Percentiles rank a stretch among this genome's conserved stretches.
Conservation (phyloP, 2,329 filamentous ascomycete species). For the Rutstroemia sydowiana region DNA sequence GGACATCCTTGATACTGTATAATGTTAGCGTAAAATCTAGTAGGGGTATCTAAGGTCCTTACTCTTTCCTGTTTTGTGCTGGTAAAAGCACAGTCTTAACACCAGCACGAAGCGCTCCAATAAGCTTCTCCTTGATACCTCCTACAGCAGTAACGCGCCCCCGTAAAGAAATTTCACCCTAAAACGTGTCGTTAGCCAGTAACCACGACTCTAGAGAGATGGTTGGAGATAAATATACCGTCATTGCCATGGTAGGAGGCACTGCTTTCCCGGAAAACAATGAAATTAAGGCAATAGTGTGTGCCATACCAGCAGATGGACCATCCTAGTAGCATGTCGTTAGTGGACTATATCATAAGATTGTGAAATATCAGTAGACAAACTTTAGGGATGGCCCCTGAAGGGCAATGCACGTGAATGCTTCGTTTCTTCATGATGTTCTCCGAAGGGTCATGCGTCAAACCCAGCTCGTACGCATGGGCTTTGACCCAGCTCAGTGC, state of each 20-base stretch:
- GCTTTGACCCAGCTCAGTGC: conserved; percentile 96
- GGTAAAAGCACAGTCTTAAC: conserved; percentile 92
- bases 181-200: conserved; percentile 15
- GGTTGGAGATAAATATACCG: conserved; percentile 42
- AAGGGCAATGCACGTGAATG: conserved; percentile 94
- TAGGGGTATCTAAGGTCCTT: conserved; percentile 10
- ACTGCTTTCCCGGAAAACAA: conserved; percentile 82
- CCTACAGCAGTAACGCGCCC: conserved; percentile 90
- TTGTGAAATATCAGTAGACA: conserved; percentile 43
- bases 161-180: conserved; percentile 66
- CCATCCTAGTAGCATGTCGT: conserved; percentile 56
- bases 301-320: conserved; percentile 78
- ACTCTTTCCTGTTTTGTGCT: conserved; percentile 80
- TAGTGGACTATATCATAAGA: conserved; percentile 5
- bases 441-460: conserved; percentile 71
- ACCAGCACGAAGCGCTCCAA: conserved; percentile 84
- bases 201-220: background rate
- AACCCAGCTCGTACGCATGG: conserved; percentile 82
- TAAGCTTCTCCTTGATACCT: conserved; percentile 97
- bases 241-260: conserved; percentile 92
- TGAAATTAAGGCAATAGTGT: conserved; percentile 87
- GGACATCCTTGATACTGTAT: conserved; percentile 65
- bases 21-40: conserved; percentile 14
- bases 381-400: conserved; percentile 92
- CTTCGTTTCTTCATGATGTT: conserved; percentile 95